Percentiles rank a stretch among this genome's conserved stretches.
These are phyloP conservation scores for Lathyrus aphaca DNA, from an alignment of 306 rosid species.

Conservation along the genomic window DNA sequence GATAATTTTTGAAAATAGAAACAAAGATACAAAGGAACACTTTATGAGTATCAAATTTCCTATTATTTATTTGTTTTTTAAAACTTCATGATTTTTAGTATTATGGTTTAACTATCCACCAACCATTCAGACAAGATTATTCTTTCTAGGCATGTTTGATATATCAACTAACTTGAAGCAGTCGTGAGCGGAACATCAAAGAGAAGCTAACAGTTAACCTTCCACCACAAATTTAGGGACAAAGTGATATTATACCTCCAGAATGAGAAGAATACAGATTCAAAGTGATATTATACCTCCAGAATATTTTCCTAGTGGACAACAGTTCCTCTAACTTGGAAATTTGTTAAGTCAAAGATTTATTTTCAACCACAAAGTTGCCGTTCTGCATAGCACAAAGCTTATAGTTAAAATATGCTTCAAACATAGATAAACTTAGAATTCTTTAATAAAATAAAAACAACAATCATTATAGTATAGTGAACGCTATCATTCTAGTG, in stretches of 20 bases:
- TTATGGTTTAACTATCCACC: no score
- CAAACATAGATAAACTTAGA: background rate
- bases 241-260: no score
- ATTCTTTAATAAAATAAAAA: conserved; percentile 10
- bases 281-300: no score
- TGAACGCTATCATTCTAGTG: conserved; percentile 31
- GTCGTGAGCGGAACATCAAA: background rate
- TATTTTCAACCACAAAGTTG: conserved; percentile 71
- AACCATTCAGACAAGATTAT: background rate
- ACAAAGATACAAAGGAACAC: no score
- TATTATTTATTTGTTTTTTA: no score
- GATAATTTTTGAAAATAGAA: no score
- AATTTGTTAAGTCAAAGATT: conserved; percentile 60
- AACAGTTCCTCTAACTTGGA: conserved; percentile 72
- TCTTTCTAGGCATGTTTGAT: background rate
- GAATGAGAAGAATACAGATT: no score
- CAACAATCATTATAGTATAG: conserved; percentile 27
- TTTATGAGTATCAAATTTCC: no score
- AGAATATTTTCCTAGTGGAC: conserved; percentile 62
- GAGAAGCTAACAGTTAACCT: background rate
- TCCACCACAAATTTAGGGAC: conserved; percentile 1
- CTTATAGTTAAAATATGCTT: conserved; percentile 11
- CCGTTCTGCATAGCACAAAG: conserved; percentile 65
- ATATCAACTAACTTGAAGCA: background rate
- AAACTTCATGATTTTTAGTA: no score